These are phyloP conservation scores for Saussurea involucrata DNA, from an alignment of 129 eudicot species.

Conservation along the genomic window DNA sequence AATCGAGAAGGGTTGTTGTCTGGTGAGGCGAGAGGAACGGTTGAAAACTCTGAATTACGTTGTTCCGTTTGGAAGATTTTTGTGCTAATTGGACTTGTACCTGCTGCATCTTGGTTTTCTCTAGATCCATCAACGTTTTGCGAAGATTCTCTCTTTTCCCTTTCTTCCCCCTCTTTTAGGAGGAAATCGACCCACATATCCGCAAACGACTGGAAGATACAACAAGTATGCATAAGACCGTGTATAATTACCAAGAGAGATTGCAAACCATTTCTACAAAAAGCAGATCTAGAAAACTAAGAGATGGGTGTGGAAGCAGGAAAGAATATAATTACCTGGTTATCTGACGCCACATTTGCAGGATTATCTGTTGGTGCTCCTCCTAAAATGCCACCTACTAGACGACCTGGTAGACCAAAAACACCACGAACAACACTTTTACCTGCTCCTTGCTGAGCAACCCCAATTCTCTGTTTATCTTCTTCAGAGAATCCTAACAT, in stretches of 20 bases:
- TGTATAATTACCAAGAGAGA: not conserved
- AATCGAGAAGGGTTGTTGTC: conserved; percentile 41
- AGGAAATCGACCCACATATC: conserved; percentile 98
- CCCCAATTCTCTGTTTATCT: conserved; percentile 93
- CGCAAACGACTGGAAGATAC: conserved; percentile 69
- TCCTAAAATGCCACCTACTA: conserved; percentile 94
- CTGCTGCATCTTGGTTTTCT: conserved; percentile 23
- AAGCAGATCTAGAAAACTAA: not conserved
- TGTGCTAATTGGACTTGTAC: conserved; percentile 22
- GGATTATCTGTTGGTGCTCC: conserved; percentile 50
- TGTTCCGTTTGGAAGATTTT: conserved; percentile 29
- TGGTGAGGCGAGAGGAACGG: conserved; percentile 77
- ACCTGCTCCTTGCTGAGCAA: conserved; percentile 90
- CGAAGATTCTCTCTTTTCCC: conserved; percentile 68
- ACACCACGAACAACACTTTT: conserved; percentile 99
- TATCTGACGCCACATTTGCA: conserved; percentile 54
- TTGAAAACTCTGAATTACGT: conserved; percentile 70
- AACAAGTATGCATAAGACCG: not conserved
- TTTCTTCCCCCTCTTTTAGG: conserved; percentile 79
- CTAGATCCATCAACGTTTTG: conserved; percentile 33
- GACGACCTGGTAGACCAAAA: conserved; percentile 89
- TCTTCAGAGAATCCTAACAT: conserved; percentile 98
- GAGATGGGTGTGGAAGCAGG: not conserved
- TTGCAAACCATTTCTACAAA: not conserved
- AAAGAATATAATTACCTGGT: conserved; percentile 46